phyloP scores from a whole-genome alignment of 2,329 filamentous ascomycete genomes.

The Pestalotiopsis fici region DNA sequence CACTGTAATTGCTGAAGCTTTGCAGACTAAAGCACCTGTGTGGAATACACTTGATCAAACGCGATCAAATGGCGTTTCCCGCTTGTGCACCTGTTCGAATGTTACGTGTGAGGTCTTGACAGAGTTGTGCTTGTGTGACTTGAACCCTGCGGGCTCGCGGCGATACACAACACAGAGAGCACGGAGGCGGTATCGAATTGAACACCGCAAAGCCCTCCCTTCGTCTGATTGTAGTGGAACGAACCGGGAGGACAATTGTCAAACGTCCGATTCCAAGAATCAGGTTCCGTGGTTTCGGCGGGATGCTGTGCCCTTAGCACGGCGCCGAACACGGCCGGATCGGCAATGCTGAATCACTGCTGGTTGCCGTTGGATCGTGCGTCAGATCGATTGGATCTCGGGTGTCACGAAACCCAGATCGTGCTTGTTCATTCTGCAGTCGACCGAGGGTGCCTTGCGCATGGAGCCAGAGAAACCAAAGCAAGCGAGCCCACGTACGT shows the following conservation, averaged over 20 bases:
- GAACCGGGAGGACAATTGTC: neutral
- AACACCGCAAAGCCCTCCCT: neutral
- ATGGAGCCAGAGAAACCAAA: neutral
- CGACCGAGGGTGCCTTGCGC: neutral
- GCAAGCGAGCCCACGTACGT: neutral
- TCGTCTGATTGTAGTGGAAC: neutral
- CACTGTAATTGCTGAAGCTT: neutral
- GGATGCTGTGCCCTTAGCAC: slow-evolving; percentile 1
- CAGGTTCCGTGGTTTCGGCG: neutral
- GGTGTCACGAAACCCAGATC: neutral
- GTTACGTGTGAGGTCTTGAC: neutral
- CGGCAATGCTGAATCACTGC: slow-evolving; percentile 3
- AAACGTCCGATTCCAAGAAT: neutral
- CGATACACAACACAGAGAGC: neutral
- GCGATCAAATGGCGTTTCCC: neutral
- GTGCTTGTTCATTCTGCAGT: slow-evolving; percentile 4
- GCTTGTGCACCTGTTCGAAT: neutral
- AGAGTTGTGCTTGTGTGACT: neutral
- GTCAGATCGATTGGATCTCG: neutral
- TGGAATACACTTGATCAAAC: neutral
- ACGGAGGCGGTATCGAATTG: neutral
- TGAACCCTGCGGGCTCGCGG: neutral
- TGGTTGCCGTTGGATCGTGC: neutral
- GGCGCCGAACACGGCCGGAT: slow-evolving; percentile 9
- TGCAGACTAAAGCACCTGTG: neutral